phyloP scores from a whole-genome alignment of 2,329 filamentous ascomycete genomes.

The Exophiala oligosperma region DNA sequence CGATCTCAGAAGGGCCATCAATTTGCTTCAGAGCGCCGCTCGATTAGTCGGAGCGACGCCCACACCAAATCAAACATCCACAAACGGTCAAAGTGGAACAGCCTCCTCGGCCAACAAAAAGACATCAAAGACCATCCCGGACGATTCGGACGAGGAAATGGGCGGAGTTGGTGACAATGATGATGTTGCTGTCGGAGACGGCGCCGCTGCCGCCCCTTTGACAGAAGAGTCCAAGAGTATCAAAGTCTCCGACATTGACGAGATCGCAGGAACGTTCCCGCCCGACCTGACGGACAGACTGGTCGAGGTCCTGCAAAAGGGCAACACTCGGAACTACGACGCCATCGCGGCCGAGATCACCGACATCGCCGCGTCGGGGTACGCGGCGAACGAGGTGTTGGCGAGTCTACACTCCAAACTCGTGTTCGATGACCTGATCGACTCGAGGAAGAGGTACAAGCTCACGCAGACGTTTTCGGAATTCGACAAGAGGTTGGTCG shows the following conservation, averaged over 20 bases:
- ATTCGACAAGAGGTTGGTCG: slow-evolving; percentile 88
- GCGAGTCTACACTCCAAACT: slow-evolving; percentile 81
- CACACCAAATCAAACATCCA: slow-evolving; percentile 26
- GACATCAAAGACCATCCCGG: slow-evolving; percentile 44
- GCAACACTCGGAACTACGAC: slow-evolving; percentile 70
- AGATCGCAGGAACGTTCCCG: slow-evolving; percentile 95
- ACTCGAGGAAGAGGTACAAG: slow-evolving; percentile 83
- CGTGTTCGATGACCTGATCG: slow-evolving; percentile 79
- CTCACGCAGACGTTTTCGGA: slow-evolving; percentile 90
- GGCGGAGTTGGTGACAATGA: slow-evolving; percentile 49
- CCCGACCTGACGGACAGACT: slow-evolving; percentile 69
- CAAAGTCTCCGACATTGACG: slow-evolving; percentile 79
- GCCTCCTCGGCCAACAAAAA: slow-evolving; percentile 35
- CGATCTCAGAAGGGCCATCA: slow-evolving; percentile 94
- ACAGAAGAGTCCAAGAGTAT: slow-evolving; percentile 52
- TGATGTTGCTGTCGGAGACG: too few relatives aligned
- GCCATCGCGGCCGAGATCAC: slow-evolving; percentile 77
- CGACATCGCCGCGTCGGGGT: slow-evolving; percentile 92
- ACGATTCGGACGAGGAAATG: slow-evolving; percentile 62
- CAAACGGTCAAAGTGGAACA: slow-evolving; percentile 37
- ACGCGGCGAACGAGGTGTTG: slow-evolving; percentile 89
- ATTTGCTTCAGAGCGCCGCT: slow-evolving; percentile 92
- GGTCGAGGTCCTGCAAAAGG: slow-evolving; percentile 61
- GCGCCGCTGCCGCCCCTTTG: too few relatives aligned
- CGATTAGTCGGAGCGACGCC: slow-evolving; percentile 70